Base-by-base conservation (phyloP, 2,329 filamentous ascomycete genomes). In the Fusarium sp. region DNA sequence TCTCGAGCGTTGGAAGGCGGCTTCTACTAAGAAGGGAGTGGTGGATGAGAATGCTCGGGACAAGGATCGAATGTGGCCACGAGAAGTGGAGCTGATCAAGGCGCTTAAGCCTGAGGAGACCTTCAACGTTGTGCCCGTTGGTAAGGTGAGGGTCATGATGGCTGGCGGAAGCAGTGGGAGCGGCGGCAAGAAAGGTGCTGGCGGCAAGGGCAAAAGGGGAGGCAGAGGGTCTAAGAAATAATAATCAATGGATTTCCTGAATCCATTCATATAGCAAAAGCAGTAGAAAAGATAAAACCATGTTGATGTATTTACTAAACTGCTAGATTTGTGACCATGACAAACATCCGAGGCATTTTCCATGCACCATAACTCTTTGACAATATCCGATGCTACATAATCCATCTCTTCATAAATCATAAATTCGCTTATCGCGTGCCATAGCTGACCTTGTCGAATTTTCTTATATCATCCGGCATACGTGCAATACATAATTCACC, bases 1-100 rank as follows among this genome's bases (percentile, higher is more conserved):
- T 32, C 81, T 98, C n/a, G 89, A 91, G 51, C 87, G 88, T 64
- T 98, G 95, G 95, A 87, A 91, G 70, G 80, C 85, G 22, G 93
- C 90, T 52, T 88, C 89, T 9, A 79, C 77, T 11, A 86, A 83
- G 77, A 90, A 87, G 76, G 85, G 85, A 8, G 86, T 86, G 25
- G 78, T 91, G 1, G 90, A 93, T 76, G 89, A 91, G 77, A 81
- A 82, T 61, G 83, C 84, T 40, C 79, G 82, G 56, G 91, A 92
- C 75, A 85, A 84, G 14, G 94, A 97, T 83, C 88, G 87, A 75
- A 92, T 97, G 80, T 96, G 94, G 89, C 93, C 92, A 1, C 84
- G 90, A 18, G 96, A 98, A 80, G 88, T 92, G n/a, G 95, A 97
- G 79, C 82, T 97, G 38, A 87, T 98, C 66, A 92, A 91, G 81